Percentiles rank a stretch among this genome's conserved stretches.
Conservation (phyloP, 352 stramenopile species). For the Globisporangium middletonii region DNA sequence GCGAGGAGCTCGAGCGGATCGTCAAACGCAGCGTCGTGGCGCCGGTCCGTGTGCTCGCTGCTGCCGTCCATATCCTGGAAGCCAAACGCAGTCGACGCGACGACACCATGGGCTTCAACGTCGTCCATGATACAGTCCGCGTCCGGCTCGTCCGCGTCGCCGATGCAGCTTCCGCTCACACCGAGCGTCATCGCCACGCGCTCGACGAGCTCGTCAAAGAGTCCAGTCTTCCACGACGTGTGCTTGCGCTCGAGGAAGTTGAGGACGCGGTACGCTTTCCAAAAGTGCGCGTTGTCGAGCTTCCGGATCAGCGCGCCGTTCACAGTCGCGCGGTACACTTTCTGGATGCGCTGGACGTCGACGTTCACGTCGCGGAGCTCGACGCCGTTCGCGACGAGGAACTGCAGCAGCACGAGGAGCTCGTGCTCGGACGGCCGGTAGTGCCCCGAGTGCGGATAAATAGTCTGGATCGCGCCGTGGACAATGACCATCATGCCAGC, state of each 20-base stretch:
- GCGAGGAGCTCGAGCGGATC: constrained; percentile 26
- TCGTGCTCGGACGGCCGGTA: constrained; percentile 95
- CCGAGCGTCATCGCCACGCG: constrained; percentile 39
- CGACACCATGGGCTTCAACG: constrained; percentile 21
- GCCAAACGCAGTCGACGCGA: constrained; percentile 16
- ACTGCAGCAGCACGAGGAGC: constrained; percentile 91
- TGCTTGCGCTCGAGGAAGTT: constrained; percentile 77
- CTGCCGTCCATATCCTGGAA: constrained; percentile 12
- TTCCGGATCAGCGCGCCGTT: constrained; percentile 73
- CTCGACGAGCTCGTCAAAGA: constrained; percentile 81
- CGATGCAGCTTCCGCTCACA: constrained; percentile 22
- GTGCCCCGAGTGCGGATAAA: constrained; percentile 97
- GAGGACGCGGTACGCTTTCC: constrained; percentile 67
- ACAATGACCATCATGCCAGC: constrained; percentile 95
- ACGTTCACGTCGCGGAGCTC: constrained; percentile 89
- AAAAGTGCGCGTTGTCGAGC: constrained; percentile 83
- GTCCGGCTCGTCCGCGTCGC: not conserved
- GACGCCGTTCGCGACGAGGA: constrained; percentile 88
- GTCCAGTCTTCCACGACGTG: constrained; percentile 57
- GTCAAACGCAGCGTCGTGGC: constrained; percentile 18
- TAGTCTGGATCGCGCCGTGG: constrained; percentile 87
- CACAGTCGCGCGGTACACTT: constrained; percentile 88
- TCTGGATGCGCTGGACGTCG: constrained; percentile 95
- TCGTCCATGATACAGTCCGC: constrained; percentile 40
- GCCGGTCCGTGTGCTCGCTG: not conserved